Conservation (phyloP, 2,329 filamentous ascomycete genomes). For the Pseudofabraea citricarpa region DNA sequence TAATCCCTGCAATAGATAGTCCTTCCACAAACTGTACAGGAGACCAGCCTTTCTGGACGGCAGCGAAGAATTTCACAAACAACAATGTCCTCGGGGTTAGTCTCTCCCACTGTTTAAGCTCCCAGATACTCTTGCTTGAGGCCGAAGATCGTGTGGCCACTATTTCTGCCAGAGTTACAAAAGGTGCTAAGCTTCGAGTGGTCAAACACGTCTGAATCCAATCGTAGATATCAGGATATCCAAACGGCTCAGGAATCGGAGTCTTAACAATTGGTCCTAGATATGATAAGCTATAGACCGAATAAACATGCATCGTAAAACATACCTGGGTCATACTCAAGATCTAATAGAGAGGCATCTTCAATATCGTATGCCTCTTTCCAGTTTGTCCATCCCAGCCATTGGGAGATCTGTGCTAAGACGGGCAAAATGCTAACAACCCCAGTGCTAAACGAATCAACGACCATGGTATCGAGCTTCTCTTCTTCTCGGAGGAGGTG, state of each 20-base stretch:
- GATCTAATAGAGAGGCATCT: slow-evolving; percentile 44
- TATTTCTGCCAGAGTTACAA: slow-evolving; percentile 46
- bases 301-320: slow-evolving; percentile 5
- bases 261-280: slow-evolving; percentile 12
- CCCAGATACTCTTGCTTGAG: slow-evolving; percentile 9
- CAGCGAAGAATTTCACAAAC: slow-evolving; percentile 62
- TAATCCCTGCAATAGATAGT: slow-evolving; percentile 67
- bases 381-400: slow-evolving; percentile 73
- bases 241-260: slow-evolving; percentile 42
- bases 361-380: slow-evolving; percentile 57
- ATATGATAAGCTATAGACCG: slow-evolving; percentile 1
- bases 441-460: slow-evolving; percentile 40
- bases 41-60: slow-evolving; percentile 45
- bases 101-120: slow-evolving; percentile 19
- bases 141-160: slow-evolving; percentile 27
- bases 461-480: slow-evolving; percentile 65
- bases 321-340: slow-evolving; percentile 50
- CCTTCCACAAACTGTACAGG: slow-evolving; percentile 65
- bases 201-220: slow-evolving; percentile 41
- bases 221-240: slow-evolving; percentile 54
- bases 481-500: slow-evolving; percentile 88
- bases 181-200: slow-evolving; percentile 29
- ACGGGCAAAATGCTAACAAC: slow-evolving; percentile 60
- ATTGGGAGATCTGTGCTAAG: slow-evolving; percentile 73
- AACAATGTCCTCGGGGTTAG: slow-evolving; percentile 63